Base-by-base conservation (phyloP, 768 basidiomycete genomes). In the Hydnomerulius pinastri region DNA sequence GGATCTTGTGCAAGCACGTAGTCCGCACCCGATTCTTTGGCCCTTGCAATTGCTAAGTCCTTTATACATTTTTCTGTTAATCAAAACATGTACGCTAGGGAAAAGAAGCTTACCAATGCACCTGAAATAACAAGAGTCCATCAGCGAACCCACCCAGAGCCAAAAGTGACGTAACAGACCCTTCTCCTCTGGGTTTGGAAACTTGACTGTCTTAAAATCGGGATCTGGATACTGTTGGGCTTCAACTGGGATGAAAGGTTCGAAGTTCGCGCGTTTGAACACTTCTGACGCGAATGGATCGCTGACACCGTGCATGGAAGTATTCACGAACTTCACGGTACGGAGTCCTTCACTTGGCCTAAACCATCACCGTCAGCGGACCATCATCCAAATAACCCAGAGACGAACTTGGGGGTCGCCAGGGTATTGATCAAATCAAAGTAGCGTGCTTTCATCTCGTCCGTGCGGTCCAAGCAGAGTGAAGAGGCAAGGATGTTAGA, bases 151-250 rank as follows among this genome's bases (percentile, higher is more conserved):
- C 25, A 51, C 52, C 15, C 24, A 18, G 17, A 51, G 18, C 6
- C 5, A 40, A 21, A 39, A 36, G 20, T 13, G 30, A 11, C 24
- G 29, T 12, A 9, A 46, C 68, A 48, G 61, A 81, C 92, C 92
- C 69, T 89, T 86, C 66, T 95, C 92, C 66, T 95, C 92, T 2
- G 92, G 92, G 61, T 95, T 95, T 2, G 92, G 92, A 65, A 90
- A 93, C 18, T 69, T 71, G 15, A 94, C 88, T 4, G 92, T 92
- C 4, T 90, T 82, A 60, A 95, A 95, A 24, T 92, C 81, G 4
- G 92, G 90, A 68, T 95, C 86, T 2, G 93, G 89, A 3, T 71
- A 48, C 54, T 79, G 77, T 66, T 95, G 92, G 54, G 83, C 77
- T 43, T 64, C 60, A 10, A 92, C 87, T 2, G 83, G 77, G 9